Percentiles rank a stretch among this genome's conserved stretches.
phyloP scores from a whole-genome alignment of 306 rosid genomes.

The Cucumis melo region DNA sequence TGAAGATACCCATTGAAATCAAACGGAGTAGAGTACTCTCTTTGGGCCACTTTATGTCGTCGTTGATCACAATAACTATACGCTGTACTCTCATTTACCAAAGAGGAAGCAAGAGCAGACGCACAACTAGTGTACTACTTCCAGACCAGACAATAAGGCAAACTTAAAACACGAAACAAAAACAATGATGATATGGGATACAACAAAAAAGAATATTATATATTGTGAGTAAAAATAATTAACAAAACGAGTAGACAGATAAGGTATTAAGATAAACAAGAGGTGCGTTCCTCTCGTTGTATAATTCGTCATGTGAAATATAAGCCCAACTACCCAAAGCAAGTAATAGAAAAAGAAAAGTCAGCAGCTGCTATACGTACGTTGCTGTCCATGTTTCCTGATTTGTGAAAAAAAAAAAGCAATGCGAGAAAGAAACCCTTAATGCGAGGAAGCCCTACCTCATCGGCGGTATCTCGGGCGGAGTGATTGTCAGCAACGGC shows the following conservation, averaged over 20 bases:
- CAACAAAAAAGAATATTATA: not conserved
- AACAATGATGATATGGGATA: not conserved
- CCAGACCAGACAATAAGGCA: not conserved
- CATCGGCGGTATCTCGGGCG: conserved; percentile 45
- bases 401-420: not conserved
- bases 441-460: conserved; percentile 34
- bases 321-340: not conserved
- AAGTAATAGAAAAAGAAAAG: not conserved
- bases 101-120: not conserved
- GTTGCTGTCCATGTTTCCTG: not conserved
- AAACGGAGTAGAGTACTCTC: not conserved
- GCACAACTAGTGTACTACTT: not conserved
- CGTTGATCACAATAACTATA: not conserved
- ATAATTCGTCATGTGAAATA: not conserved
- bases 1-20: not conserved
- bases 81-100: not conserved
- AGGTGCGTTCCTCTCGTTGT: not conserved
- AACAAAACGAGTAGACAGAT: not conserved
- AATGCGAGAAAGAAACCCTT: not conserved
- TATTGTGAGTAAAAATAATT: no score
- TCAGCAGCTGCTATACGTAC: not conserved
- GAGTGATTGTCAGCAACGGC: conserved; percentile 74
- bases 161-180: not conserved
- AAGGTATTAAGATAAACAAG: not conserved
- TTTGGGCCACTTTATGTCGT: not conserved